Percentiles rank a stretch among this genome's conserved stretches.
These are phyloP conservation scores for Eragrostis nindensis DNA, from an alignment of 176 grass and related monocot species.

Conservation along the genomic window DNA sequence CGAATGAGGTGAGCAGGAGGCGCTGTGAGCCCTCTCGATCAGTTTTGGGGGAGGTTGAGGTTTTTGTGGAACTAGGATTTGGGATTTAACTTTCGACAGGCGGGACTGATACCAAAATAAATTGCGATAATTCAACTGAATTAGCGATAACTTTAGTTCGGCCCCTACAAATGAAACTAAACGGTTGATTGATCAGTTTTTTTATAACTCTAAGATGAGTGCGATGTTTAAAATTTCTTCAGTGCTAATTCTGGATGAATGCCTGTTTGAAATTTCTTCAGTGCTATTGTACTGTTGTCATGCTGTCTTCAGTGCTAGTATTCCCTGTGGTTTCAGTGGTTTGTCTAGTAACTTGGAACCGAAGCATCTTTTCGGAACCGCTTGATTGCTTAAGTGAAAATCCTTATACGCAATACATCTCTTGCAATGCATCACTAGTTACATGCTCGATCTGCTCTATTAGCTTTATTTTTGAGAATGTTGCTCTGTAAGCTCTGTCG, in stretches of 20 bases:
- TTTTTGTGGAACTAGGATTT: not conserved
- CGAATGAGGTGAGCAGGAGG: conserved; percentile 50
- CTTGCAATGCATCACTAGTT: not conserved
- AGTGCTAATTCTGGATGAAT: too few relatives aligned
- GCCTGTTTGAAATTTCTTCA: not conserved
- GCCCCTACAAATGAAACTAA: not conserved
- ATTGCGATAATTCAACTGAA: not conserved
- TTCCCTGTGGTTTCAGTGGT: not conserved
- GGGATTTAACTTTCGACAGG: not conserved
- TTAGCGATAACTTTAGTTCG: conserved; percentile 4
- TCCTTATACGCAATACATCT: too few relatives aligned
- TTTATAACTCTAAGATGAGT: not conserved
- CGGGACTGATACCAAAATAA: not conserved
- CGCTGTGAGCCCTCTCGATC: not conserved
- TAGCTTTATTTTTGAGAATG: not conserved
- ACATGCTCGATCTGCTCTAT: not conserved
- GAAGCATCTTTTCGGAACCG: not conserved
- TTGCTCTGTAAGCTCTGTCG: not conserved
- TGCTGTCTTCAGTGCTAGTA: not conserved
- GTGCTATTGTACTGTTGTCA: not conserved
- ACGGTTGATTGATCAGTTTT: not conserved
- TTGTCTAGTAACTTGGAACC: not conserved
- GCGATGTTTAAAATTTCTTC: not conserved
- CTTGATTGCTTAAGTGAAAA: not conserved
- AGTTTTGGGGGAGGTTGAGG: not conserved